Evolutionary conservation across 768 basidiomycete species (phyloP).

Genomic region (Obba rivulosa): DNA sequence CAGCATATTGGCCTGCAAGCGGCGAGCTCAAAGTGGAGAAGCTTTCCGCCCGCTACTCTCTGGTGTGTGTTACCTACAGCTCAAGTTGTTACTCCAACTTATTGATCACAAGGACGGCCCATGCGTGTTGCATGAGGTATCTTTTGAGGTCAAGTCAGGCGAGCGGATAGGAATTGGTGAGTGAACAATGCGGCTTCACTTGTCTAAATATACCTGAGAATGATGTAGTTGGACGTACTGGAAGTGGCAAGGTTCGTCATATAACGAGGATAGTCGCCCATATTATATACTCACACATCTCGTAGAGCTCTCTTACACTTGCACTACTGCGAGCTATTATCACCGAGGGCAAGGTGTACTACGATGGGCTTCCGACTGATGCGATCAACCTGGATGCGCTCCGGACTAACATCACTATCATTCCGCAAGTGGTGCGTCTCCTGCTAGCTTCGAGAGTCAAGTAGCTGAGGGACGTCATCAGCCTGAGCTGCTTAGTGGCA

Average conservation of each 20-base stretch:
- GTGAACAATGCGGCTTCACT: background rate
- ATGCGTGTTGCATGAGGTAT: slow-evolving; percentile 42
- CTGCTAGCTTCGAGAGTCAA: background rate
- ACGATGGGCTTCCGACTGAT: too few species aligned
- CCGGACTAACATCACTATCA: slow-evolving; percentile 50
- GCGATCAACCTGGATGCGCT: slow-evolving; percentile 47
- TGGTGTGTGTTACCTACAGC: slow-evolving; percentile 26
- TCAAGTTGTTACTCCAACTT: background rate
- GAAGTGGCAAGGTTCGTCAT: slow-evolving; percentile 40
- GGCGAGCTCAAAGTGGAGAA: slow-evolving; percentile 46
- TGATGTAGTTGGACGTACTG: slow-evolving; percentile 48
- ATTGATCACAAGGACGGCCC: slow-evolving; percentile 37
- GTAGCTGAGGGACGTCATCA: slow-evolving; percentile 12
- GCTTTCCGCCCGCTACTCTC: slow-evolving; percentile 44
- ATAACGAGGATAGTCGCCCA: background rate
- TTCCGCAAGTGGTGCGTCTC: slow-evolving; percentile 46
- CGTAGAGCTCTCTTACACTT: slow-evolving; percentile 36
- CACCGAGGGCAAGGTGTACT: too few species aligned
- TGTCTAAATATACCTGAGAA: background rate
- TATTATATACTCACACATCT: background rate
- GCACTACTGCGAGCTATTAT: too few species aligned
- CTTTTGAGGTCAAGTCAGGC: slow-evolving; percentile 43
- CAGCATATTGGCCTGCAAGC: slow-evolving; percentile 59
- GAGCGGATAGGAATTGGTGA: slow-evolving; percentile 39
- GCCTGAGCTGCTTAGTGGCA: slow-evolving; percentile 50